phyloP scores from a whole-genome alignment of 1,284 basidiomycete genomes.

The Puccinia brachypodii region DNA sequence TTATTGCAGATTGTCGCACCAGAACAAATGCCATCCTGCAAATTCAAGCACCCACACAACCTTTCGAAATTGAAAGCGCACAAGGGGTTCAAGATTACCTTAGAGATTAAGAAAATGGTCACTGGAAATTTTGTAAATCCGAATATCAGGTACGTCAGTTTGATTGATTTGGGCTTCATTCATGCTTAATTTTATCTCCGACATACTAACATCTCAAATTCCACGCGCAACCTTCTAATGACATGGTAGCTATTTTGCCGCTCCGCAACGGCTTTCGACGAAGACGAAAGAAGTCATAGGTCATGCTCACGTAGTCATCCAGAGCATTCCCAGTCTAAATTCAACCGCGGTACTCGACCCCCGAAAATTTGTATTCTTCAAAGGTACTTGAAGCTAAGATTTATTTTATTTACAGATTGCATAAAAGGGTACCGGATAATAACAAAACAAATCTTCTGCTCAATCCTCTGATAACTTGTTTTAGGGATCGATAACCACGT shows the following conservation, averaged over 20 bases:
- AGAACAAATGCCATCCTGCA: constrained; percentile 27
- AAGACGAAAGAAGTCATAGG: constrained; percentile 36
- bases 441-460: neutral
- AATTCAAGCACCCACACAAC: constrained; percentile 38
- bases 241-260: constrained; percentile 34
- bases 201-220: neutral
- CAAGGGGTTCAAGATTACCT: constrained; percentile 13
- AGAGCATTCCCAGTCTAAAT: constrained; percentile 16
- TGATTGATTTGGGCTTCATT: neutral
- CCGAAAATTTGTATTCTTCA: constrained; percentile 31
- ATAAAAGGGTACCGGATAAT: neutral
- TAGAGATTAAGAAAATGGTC: constrained; percentile 35
- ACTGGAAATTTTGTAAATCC: constrained; percentile 38
- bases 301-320: constrained; percentile 37
- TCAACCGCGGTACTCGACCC: constrained; percentile 17
- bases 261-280: constrained; percentile 20
- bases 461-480: neutral
- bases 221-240: no score
- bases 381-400: constrained; percentile 8
- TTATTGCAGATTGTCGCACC: constrained; percentile 29
- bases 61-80: constrained; percentile 33
- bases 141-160: neutral
- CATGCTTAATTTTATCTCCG: neutral
- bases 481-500: constrained; percentile 27
- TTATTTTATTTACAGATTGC: neutral